These are phyloP conservation scores for Hygrophila difformis DNA, from an alignment of 257 asterid genomes.

Conservation along the genomic window DNA sequence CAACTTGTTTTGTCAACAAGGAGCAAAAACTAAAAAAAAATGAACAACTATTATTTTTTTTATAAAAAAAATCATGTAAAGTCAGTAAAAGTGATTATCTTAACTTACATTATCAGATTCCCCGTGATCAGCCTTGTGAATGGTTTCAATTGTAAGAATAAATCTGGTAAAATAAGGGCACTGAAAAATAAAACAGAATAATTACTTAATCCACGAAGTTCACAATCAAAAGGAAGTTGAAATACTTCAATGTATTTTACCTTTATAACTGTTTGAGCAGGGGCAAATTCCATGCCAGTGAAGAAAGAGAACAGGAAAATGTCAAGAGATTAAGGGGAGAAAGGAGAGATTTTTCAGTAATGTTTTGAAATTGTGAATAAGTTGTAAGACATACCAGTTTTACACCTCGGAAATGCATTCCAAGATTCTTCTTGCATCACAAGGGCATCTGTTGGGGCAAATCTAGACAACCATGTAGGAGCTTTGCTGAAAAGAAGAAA, in stretches of 20 bases:
- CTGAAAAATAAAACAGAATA: conserved; percentile 35
- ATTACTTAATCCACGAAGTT: background rate
- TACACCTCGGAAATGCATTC: conserved; percentile 84
- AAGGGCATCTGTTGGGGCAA: conserved; percentile 81
- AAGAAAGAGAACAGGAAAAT: too few species aligned
- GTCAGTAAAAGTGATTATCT: background rate
- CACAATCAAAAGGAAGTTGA: background rate
- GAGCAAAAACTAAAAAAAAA: too few species aligned
- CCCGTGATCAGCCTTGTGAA: conserved; percentile 67
- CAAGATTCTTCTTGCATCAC: conserved; percentile 93
- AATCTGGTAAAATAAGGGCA: conserved; percentile 79
- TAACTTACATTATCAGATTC: conserved; percentile 66
- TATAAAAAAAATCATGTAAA: background rate
- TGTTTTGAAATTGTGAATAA: background rate
- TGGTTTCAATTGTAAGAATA: conserved; percentile 62
- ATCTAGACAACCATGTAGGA: conserved; percentile 66
- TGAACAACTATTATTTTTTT: too few species aligned
- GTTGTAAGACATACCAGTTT: conserved; percentile 41
- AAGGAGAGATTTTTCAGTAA: background rate
- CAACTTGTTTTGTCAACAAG: too few species aligned
- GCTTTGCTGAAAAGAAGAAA: conserved; percentile 54
- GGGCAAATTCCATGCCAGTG: conserved; percentile 19
- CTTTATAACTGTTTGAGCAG: conserved; percentile 57
- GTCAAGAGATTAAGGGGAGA: too few species aligned
- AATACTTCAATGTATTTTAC: conserved; percentile 20